These are phyloP conservation scores for Wickerhamomyces chambardii DNA, from an alignment of 805 yeast species.

Conservation along the genomic window DNA sequence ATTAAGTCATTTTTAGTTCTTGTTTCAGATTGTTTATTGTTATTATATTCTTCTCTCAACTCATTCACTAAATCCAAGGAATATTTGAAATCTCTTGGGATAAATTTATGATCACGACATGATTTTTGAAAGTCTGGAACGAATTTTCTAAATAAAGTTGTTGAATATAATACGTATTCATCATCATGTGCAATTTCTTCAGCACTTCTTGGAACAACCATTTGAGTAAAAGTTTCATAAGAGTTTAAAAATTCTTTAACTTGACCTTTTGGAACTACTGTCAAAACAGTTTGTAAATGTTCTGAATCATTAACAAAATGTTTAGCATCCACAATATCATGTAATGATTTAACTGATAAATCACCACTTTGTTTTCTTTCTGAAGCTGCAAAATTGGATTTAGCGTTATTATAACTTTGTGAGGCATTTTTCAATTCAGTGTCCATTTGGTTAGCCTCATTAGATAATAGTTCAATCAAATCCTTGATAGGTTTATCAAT, in stretches of 20 bases:
- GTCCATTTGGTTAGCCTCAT: conserved; percentile 79
- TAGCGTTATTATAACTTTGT: conserved; percentile 71
- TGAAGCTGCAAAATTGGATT: conserved; percentile 75
- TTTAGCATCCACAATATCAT: conserved; percentile 74
- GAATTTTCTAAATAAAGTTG: conserved; percentile 79
- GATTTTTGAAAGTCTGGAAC: conserved; percentile 58
- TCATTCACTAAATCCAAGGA: conserved; percentile 68
- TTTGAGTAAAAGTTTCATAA: conserved; percentile 70
- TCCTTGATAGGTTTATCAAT: conserved; percentile 77
- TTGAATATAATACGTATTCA: conserved; percentile 67
- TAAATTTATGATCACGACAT: conserved; percentile 80
- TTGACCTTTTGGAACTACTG: conserved; percentile 75
- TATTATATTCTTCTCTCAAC: conserved; percentile 70
- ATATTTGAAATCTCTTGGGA: conserved; percentile 87
- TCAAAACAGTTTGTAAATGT: conserved; percentile 73
- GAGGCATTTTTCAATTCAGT: conserved; percentile 74
- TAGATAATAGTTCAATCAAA: conserved; percentile 57
- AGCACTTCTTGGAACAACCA: conserved; percentile 93
- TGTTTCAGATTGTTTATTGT: conserved; percentile 66
- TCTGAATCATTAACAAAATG: conserved; percentile 79
- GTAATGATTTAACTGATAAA: conserved; percentile 81
- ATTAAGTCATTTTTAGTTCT: conserved; percentile 68
- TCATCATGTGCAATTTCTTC: conserved; percentile 57
- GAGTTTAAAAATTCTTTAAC: conserved; percentile 49
- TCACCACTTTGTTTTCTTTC: conserved; percentile 94